Evolutionary conservation across 257 asterid genomes (phyloP).

Genomic region (Agastache rugosa): DNA sequence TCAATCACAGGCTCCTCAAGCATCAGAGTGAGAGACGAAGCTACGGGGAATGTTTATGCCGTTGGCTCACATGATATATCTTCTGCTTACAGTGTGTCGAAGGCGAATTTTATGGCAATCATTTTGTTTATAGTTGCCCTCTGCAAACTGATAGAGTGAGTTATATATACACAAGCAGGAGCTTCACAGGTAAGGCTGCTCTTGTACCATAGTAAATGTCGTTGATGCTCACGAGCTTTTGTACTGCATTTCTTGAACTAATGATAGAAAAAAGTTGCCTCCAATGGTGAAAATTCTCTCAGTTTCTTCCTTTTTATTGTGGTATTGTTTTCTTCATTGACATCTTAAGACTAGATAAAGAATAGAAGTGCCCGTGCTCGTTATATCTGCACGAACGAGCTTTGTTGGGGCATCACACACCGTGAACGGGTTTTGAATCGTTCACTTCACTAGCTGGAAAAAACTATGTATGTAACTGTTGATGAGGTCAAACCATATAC

Average conservation of each 20-base stretch:
- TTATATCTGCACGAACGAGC: not conserved
- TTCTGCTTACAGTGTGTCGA: constrained; percentile 44
- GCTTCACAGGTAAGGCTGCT: constrained; percentile 32
- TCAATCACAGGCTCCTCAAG: constrained; percentile 62
- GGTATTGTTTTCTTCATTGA: not conserved
- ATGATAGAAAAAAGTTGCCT: constrained; percentile 27
- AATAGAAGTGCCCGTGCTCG: not conserved
- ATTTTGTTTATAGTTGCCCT: constrained; percentile 46
- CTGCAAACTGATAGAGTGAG: constrained; percentile 46
- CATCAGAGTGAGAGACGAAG: constrained; percentile 75
- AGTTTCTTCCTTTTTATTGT: not conserved
- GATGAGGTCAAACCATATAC: not conserved
- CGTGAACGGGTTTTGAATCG: not conserved
- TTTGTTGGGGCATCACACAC: not conserved
- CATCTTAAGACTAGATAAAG: not conserved
- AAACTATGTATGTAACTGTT: not conserved
- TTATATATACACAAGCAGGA: constrained; percentile 8
- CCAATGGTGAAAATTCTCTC: constrained; percentile 21
- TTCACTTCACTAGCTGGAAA: no score
- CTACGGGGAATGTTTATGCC: constrained; percentile 52
- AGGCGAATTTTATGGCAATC: constrained; percentile 44
- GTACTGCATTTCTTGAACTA: constrained; percentile 40
- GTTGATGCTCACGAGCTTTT: constrained; percentile 17
- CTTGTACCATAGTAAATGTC: constrained; percentile 30
- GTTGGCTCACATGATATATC: constrained; percentile 67